phyloP scores from a whole-genome alignment of 1,284 basidiomycete species.

The Stereum hirsutum region DNA sequence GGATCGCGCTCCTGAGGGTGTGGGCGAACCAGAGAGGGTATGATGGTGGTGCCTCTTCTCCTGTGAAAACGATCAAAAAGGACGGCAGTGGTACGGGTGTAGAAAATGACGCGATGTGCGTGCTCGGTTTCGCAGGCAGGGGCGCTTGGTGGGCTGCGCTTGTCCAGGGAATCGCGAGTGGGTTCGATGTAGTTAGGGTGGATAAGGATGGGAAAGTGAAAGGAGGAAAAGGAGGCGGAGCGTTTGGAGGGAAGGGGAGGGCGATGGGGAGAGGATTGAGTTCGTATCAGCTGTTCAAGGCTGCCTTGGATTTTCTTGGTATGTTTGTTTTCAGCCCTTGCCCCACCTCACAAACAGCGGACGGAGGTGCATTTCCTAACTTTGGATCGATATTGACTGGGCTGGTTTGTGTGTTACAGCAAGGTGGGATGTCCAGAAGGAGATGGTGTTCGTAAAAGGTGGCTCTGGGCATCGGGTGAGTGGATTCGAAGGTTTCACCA shows the following conservation, averaged over 20 bases:
- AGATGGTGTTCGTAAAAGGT: slow-evolving; percentile 9
- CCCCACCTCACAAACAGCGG: no score
- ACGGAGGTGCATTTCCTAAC: slow-evolving; percentile 32
- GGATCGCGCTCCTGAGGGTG: slow-evolving; percentile 73
- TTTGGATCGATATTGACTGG: slow-evolving; percentile 11
- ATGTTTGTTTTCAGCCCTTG: slow-evolving; percentile 5
- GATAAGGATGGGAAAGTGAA: slow-evolving; percentile 8
- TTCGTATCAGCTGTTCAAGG: slow-evolving; percentile 83
- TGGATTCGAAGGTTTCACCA: no score
- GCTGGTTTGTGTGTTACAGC: slow-evolving; percentile 1
- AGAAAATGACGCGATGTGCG: slow-evolving; percentile 45
- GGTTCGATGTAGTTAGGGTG: slow-evolving; percentile 15
- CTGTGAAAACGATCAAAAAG: no score
- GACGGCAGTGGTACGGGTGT: no score
- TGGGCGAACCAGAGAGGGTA: slow-evolving; percentile 91
- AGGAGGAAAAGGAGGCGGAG: no score
- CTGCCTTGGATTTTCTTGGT: slow-evolving; percentile 74
- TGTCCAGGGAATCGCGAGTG: slow-evolving; percentile 56
- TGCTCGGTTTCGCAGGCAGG: slow-evolving; percentile 58
- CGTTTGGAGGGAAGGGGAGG: slow-evolving; percentile 35
- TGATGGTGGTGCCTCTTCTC: slow-evolving; percentile 38
- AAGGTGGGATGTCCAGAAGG: slow-evolving; percentile 8
- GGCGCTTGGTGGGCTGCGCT: slow-evolving; percentile 67
- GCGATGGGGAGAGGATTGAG: slow-evolving; percentile 68
- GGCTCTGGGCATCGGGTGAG: slow-evolving; percentile 8